Base-by-base conservation (phyloP, 1,139 yeast genomes). In the Saccharomyces hybrid region DNA sequence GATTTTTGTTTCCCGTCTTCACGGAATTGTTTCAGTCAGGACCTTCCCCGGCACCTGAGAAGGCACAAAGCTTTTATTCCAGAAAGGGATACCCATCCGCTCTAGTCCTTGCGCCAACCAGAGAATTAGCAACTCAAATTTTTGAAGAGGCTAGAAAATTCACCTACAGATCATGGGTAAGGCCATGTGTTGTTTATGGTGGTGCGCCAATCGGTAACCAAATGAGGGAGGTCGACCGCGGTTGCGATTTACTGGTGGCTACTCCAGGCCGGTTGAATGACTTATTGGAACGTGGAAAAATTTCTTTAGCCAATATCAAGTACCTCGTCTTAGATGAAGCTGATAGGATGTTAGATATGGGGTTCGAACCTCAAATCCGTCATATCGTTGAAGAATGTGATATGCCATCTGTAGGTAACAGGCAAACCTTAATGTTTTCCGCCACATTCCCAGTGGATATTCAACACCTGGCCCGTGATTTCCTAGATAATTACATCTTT, bases 271-370 rank as follows among this genome's bases (percentile, higher is more conserved):
- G 99, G 79, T 82, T 93, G 72, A 93, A 86, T 71, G 98, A 93
- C 75, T 79, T 93, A 73, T 78, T 93, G 64, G 97, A 90, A 77
- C 86, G 97, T 77, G 97, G 97, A 66, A 80, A 84, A 69, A 89
- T 93, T 63, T 90, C 97, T 44, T 80, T 93, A 68, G 79, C 81
- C 62, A 88, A 88, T 77, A 88, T 90, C 75, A 88, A 86, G 74
- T 93, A 88, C 76, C 80, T 93, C 71, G 97, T 91, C 51, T 80
- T 93, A 62, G 99, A 93, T 75, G 99, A 93, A 80, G 99, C 99
- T 69, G 99, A 93, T 77, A 88, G 98, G 79, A 93, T 93, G 98
- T 82, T 93, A 76, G 99, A 93, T 84, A 93, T 93, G 98, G 99
- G 98, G 80, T 93, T 93, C 77, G 98, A 93, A 78, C 98, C 97